phyloP scores from a whole-genome alignment of 2,329 filamentous ascomycete genomes.

The Aaosphaeria arxii region DNA sequence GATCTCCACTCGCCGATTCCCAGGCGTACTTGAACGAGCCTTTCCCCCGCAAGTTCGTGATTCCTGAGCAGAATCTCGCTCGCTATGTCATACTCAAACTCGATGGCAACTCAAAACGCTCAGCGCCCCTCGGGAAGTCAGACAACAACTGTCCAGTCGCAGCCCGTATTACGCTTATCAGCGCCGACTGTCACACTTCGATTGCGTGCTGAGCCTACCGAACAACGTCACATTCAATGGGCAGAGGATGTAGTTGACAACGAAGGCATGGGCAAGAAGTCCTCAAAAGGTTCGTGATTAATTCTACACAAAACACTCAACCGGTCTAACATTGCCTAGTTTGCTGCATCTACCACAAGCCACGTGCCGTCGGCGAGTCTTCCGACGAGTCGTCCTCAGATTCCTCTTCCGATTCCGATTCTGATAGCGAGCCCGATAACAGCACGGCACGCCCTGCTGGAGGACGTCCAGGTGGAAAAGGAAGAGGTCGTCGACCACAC shows the following conservation, averaged over 20 bases:
- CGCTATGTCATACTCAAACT: conserved; percentile 58
- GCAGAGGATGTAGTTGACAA: conserved; percentile 92
- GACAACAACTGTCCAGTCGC: conserved; percentile 21
- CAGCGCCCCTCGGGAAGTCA: conserved; percentile 15
- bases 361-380: conserved; percentile 68
- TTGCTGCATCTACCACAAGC: conserved; percentile 98
- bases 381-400: conserved; percentile 64
- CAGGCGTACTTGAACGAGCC: background rate
- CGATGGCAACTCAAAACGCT: conserved; percentile 15
- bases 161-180: conserved; percentile 31
- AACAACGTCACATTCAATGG: conserved; percentile 75
- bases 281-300: conserved; percentile 70
- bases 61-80: conserved; percentile 57
- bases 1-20: no score
- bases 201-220: conserved; percentile 41
- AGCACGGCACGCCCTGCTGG: conserved; percentile 43
- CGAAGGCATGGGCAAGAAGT: conserved; percentile 90
- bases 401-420: conserved; percentile 52
- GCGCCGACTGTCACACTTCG: conserved; percentile 36
- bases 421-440: conserved; percentile 55
- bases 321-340: conserved; percentile 52
- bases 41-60: conserved; percentile 9
- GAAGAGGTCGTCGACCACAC: conserved; percentile 21
- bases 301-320: background rate
- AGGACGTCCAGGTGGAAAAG: conserved; percentile 19